These are phyloP conservation scores for Fusarium anguioides DNA, from an alignment of 2,329 filamentous ascomycete species.

Conservation along the genomic window DNA sequence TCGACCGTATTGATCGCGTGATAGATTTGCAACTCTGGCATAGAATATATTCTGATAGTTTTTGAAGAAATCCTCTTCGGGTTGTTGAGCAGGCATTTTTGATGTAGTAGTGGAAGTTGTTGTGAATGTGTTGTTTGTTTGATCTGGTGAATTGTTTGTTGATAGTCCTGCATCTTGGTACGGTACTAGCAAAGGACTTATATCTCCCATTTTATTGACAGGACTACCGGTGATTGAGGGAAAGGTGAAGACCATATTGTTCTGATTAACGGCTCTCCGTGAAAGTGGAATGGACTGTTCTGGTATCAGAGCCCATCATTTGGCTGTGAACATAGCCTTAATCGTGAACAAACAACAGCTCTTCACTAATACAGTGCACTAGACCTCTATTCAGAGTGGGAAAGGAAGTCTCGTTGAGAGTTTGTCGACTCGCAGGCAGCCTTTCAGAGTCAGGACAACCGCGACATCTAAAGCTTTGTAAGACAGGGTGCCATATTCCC, in stretches of 20 bases:
- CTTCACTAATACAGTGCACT: not conserved
- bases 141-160: not conserved
- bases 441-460: not conserved
- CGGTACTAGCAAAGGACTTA: not conserved
- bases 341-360: not conserved
- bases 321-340: not conserved
- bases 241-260: not conserved
- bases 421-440: fast-evolving
- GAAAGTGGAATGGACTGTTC: fast-evolving
- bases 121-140: not conserved
- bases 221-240: not conserved
- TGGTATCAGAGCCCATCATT: not conserved
- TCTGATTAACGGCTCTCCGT: not conserved
- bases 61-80: not conserved
- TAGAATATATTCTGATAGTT: not conserved
- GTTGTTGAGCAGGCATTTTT: not conserved
- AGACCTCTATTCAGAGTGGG: not conserved
- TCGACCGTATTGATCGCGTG: not conserved
- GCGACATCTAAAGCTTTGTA: not conserved
- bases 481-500: not conserved
- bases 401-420: not conserved
- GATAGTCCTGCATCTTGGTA: not conserved
- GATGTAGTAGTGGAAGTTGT: not conserved
- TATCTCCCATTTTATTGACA: not conserved
- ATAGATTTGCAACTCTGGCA: not conserved